These are phyloP conservation scores for Polytolypa hystricis DNA, from an alignment of 2,329 filamentous ascomycete species.

Conservation along the genomic window DNA sequence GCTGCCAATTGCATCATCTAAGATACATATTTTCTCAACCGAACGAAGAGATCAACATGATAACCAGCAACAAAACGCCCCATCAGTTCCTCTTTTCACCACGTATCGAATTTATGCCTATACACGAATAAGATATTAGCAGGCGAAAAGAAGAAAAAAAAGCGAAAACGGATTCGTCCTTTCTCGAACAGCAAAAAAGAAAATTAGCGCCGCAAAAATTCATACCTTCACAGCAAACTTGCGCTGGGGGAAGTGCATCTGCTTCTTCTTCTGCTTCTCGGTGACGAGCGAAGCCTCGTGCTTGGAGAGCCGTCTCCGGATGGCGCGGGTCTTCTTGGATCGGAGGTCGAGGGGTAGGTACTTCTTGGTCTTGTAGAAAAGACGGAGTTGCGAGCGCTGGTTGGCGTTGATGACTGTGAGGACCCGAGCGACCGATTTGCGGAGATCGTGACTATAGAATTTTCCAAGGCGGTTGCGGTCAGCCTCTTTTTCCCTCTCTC, in stretches of 20 bases:
- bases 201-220: too few species aligned
- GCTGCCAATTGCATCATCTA: slow-evolving; percentile 27
- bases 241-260: slow-evolving; percentile 92
- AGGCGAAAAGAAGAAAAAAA: too few species aligned
- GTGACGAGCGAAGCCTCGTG: slow-evolving; percentile 76
- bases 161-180: too few species aligned
- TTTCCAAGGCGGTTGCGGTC: slow-evolving; percentile 17
- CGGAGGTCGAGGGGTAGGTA: slow-evolving; percentile 97
- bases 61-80: slow-evolving; percentile 1
- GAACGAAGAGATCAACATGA: slow-evolving; percentile 3
- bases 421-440: slow-evolving; percentile 98
- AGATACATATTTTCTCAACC: slow-evolving; percentile 27
- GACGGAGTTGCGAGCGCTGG: slow-evolving; percentile 92
- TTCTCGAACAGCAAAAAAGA: too few species aligned
- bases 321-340: slow-evolving; percentile 94
- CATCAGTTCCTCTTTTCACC: slow-evolving; percentile 21
- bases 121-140: too few species aligned
- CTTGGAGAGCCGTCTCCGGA: slow-evolving; percentile 87
- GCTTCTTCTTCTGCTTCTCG: slow-evolving; percentile 94
- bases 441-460: slow-evolving; percentile 75
- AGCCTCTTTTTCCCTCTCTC: slow-evolving; percentile 10
- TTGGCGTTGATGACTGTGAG: slow-evolving; percentile 99
- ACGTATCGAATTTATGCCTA: slow-evolving; percentile 11
- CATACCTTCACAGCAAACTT: slow-evolving; percentile 97
- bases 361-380: slow-evolving; percentile 99